Evolutionary conservation across 2,329 filamentous ascomycete genomes (phyloP).

Genomic region (Penicillium sp.): DNA sequence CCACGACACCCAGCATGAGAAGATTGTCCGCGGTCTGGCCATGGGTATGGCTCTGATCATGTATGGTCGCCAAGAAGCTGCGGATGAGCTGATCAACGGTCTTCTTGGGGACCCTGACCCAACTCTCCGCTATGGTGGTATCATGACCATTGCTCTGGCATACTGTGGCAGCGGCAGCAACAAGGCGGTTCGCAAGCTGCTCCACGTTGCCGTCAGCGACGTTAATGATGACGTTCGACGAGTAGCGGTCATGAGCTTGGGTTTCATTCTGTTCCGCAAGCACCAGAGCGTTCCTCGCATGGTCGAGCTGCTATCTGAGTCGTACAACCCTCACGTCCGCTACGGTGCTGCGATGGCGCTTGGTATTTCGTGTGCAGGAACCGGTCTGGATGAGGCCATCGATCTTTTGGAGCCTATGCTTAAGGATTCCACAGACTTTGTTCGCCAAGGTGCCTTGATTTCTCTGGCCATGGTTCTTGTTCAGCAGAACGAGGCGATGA

Average conservation of each 20-base stretch:
- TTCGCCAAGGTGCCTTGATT: slow-evolving; percentile 93
- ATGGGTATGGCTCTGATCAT: slow-evolving; percentile 98
- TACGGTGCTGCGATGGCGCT: slow-evolving; percentile 98
- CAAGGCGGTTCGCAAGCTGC: slow-evolving; percentile 92
- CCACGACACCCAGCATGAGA: slow-evolving; percentile 97
- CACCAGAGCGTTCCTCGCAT: slow-evolving; percentile 95
- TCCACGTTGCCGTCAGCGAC: slow-evolving; percentile 95
- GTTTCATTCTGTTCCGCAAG: slow-evolving; percentile 98
- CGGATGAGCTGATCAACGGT: slow-evolving; percentile 91
- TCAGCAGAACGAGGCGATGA: slow-evolving; percentile 99
- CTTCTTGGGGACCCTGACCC: slow-evolving; percentile 92
- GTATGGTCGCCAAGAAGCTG: slow-evolving; percentile 92
- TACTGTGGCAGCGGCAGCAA: slow-evolving; percentile 98
- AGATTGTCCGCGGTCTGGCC: slow-evolving; percentile 93
- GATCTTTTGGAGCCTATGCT: slow-evolving; percentile 98
- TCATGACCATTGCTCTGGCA: slow-evolving; percentile 96
- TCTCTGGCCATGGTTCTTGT: slow-evolving; percentile 96
- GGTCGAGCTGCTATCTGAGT: slow-evolving; percentile 97
- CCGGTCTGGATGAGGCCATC: slow-evolving; percentile 91
- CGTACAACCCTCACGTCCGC: slow-evolving; percentile 96
- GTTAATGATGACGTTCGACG: slow-evolving; percentile 96
- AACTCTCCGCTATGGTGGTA: slow-evolving; percentile 91
- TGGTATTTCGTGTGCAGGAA: slow-evolving; percentile 96
- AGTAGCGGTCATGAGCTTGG: slow-evolving; percentile 94
- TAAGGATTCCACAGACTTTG: slow-evolving; percentile 98